Base-by-base conservation (phyloP, 345 rosid genomes). In the Dipteronia sinensis region DNA sequence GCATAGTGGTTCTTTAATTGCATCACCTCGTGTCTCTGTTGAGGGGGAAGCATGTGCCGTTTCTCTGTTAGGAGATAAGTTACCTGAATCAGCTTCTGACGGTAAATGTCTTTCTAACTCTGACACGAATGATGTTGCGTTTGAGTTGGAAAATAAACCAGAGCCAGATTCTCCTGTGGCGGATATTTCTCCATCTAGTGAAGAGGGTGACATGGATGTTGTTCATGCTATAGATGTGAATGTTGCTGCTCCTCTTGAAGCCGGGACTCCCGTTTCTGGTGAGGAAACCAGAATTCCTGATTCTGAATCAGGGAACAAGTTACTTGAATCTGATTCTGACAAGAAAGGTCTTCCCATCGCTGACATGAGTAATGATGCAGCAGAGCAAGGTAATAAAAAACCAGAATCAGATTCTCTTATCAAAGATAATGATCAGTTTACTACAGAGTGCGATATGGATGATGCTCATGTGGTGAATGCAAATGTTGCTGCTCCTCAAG, bases 1-100 rank as follows among this genome's bases (percentile, higher is more conserved):
- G 64, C 72, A 44, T 38, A 65, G 81, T 70, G 76, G 72, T 69
- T 79, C 81, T 66, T 74, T 78, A 47, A 80, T 76, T 38, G 70
- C 69, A 47, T 56, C 62, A 27, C 20, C n/a, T 74, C 19, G 47
- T 74, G 49, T 25, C 40, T 77, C 65, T 25, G 70, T 65, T 38
- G 63, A 69, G 67, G 68, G 69, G 68, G 63, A 42, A 4, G 19
- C 55, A 19, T 49, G 75, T 62, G 34, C 69, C 20, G 75, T 76
- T 72, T 77, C 78, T 66, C 76, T 62, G 69, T 59, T 68, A 27
- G 79, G 65, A 2, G 72, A 69, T 65, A 72, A 72, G 79, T 27
- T 75, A 22, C 69, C 53, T 80, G 80, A 61, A 76, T 58, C 71
- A 61, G 49, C 70, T 40, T 53, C 46, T 7, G 77, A 79, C 34